Evolutionary conservation across 2,329 filamentous ascomycete species (phyloP), one percentile per base, ranked within the genome.

Genomic region (Arthroderma sp.): DNA sequence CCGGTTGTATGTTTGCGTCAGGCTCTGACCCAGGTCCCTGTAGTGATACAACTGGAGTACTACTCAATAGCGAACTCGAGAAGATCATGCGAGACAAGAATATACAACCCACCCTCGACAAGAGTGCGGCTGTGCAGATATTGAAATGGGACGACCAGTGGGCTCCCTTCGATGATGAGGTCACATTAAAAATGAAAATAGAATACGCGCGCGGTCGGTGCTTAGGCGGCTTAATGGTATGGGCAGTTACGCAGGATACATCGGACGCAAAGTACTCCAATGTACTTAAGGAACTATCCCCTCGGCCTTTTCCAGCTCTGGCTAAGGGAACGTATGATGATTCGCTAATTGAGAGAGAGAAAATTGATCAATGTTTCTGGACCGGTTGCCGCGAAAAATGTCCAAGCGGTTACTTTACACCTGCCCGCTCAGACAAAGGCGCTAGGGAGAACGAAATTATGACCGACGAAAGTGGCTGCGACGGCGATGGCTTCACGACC

Each of bases 91-190:
- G 55, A 1, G 33, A 45, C 4, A 50, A 57, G 8, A 48, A 54
- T 1, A 31, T 56, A 1, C 51, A 47, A 27, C 54, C 53, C 1
- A 46, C 47, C 4, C 47, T 57, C 22, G 56, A 66, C 15, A 50
- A 60, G 38, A 47, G 53, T 2, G 53, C 54, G 7, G 56, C 44
- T 0, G 60, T 65, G 28, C 62, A 65, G 45, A 58, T 55, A 7
- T 41, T 66, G n/a, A 57, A 56, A 1, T 66, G 53, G 44, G 57
- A 60, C 43, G 51, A 66, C 45, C 62, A 71, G 48, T 72, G 65
- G 68, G 60, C 69, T 1, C 58, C 55, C 2, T 70, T 56, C 36
- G 67, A 69, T 50, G 63, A 69, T 44, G 41, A 47, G 1, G 56
- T 60, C 1, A 68, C 66, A 0, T 53, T 66, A 10, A 50, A 56